Evolutionary conservation across 2,329 filamentous ascomycete species (phyloP), one percentile per base, ranked within the genome.

Genomic region (Annulohypoxylon truncatum): DNA sequence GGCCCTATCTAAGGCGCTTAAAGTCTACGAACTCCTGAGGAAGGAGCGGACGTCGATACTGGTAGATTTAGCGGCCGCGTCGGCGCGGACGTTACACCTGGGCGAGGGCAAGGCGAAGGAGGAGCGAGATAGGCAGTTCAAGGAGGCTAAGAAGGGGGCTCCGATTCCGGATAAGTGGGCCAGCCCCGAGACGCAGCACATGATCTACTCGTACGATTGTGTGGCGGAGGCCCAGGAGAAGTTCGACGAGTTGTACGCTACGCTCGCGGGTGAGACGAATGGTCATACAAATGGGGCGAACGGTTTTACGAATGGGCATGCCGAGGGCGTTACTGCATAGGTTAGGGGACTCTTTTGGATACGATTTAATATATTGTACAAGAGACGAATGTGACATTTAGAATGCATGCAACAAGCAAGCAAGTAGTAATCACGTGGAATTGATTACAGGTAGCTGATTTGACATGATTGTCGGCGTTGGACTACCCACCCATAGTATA

Each of bases 131-230:
- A 81, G 79, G 59, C 81, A 82, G 78, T 87, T 89, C 75, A 83
- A 82, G 42, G 80, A 84, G 56, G 80, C 85, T 66, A 82, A 80
- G 67, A 74, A 80, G 70, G 84, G 82, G 73, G 82, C 76, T 57
- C 79, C 79, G 60, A 85, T 85, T 64, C 88, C 88, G 2, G 89
- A 91, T 78, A 91, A 90, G 79, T 91, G 89, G 89, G 88, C 88
- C 2, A 90, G 89, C 76, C 87, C 88, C 8, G 89, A 91, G 72
- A 87, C 91, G 42, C 89, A 91, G 77, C 83, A 85, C 76, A 85
- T 86, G 82, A 86, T 91, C 65, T 91, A 91, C 77, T 84, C 85
- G 9, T 83, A 89, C 72, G 88, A 91, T 77, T 89, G 87, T 73
- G 82, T 86, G 52, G 78, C 81, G 72, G 83, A 87, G 59, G 83